Evolutionary conservation across 169 alveolate genomes (phyloP), one percentile per base, ranked within the genome.

Genomic region (Plasmodium gaboni): DNA sequence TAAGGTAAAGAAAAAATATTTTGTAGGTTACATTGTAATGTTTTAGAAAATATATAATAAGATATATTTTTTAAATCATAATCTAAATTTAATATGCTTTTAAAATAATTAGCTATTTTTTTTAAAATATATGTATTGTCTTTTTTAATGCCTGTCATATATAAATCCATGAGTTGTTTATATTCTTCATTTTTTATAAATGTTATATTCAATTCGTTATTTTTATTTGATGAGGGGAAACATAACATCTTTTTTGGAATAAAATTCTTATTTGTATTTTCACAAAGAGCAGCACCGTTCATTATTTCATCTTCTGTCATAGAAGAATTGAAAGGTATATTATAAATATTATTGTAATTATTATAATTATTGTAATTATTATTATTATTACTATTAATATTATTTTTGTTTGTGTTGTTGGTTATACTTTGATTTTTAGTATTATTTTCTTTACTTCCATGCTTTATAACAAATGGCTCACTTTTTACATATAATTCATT

Each of bases 21-120:
- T 32, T 74, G 60, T 64, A 78, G 64, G 38, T 78, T 78, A 28
- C 89, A 78, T 0, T 13, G 51, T 0, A 64, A 64, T 3, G 89
- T 78, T 64, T 78, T 78, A 26, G 32, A 28, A 57, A 46, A 78
- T 28, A 78, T 50, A 15, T 78, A 78, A 65, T 78, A 78, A 7
- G 60, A 46, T 15, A 78, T 48, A 28, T 78, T 78, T n/a, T 5
- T 78, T 9, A 12, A 28, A n/a, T 78, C 76, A 12, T 64, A 63
- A n/a, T 78, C 70, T 12, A 64, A 13, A 7, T 48, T 63, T 9
- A 53, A 28, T 8, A 50, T 3, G 15, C 9, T 78, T 42, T 78
- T 78, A 22, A 78, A 78, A 24, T 78, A 67, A 22, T 44, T 65
- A 13, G 61, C 28, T 50, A 64, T 78, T 46, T 50, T 78, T 28